Conservation (phyloP, 345 rosid genomes). For the Arabidopsis suecica region DNA sequence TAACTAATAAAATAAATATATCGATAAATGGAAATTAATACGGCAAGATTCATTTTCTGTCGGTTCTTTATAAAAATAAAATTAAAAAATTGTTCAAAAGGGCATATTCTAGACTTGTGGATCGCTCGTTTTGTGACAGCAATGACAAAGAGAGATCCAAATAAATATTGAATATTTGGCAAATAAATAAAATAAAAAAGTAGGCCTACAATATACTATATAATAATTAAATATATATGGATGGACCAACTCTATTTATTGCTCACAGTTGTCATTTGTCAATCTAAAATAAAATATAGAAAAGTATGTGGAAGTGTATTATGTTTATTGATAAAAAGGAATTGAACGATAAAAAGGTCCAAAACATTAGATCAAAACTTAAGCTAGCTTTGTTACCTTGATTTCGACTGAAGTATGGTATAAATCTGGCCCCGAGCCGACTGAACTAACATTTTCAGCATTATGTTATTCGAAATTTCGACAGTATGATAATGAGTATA, state of each 20-base stretch:
- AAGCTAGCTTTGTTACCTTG: constrained; percentile 35
- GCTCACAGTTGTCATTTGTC: constrained; percentile 42
- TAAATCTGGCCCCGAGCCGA: constrained; percentile 22
- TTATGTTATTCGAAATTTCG: not conserved
- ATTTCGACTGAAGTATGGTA: constrained; percentile 34
- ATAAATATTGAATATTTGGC: constrained; percentile 2
- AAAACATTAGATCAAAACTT: constrained; percentile 8
- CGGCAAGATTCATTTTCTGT: constrained; percentile 10
- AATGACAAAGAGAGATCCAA: constrained; percentile 25
- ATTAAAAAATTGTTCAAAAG: not conserved
- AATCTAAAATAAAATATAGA: constrained; percentile 1
- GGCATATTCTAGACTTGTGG: constrained; percentile 44
- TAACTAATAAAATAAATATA: not conserved
- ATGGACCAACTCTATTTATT: constrained; percentile 42
- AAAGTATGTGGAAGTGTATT: constrained; percentile 11
- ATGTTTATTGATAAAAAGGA: not conserved
- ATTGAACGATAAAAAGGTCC: not conserved
- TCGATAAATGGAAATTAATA: not conserved
- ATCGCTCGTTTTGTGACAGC: constrained; percentile 31
- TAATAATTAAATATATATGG: constrained; percentile 5
- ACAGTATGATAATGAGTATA: not conserved
- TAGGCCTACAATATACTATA: not conserved
- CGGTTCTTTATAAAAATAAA: constrained; percentile 16
- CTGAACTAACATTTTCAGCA: constrained; percentile 10
- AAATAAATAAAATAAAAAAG: constrained; percentile 8